These are phyloP conservation scores for Podila clonocystis DNA, from an alignment of 192 early-diverging fungal species.

Conservation along the genomic window DNA sequence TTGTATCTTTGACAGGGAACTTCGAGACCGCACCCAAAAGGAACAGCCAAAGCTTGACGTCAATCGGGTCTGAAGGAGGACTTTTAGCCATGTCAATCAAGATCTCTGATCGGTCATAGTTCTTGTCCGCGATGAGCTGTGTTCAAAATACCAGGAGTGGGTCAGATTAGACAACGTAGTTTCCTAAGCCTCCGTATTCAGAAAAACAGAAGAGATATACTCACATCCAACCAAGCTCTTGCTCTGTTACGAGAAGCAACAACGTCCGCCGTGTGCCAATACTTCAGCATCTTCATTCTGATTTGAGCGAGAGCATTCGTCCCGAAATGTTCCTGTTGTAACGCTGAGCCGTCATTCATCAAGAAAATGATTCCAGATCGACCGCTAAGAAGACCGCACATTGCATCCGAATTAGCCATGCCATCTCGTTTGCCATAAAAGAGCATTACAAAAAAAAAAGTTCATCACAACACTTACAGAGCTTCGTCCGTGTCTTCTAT, in stretches of 20 bases:
- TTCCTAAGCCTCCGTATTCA: background rate
- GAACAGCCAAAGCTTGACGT: slow-evolving; percentile 11
- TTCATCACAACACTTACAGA: background rate
- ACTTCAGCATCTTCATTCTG: slow-evolving; percentile 8
- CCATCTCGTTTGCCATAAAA: background rate
- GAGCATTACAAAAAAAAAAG: background rate
- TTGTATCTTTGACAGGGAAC: slow-evolving; percentile 12
- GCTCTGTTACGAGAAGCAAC: slow-evolving; percentile 6
- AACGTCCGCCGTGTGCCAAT: slow-evolving; percentile 5
- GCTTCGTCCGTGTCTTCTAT: background rate
- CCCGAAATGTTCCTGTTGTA: slow-evolving; percentile 1
- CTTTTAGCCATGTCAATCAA: slow-evolving; percentile 5
- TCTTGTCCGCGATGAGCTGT: slow-evolving; percentile 14
- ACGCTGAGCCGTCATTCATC: background rate
- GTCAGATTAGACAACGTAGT: slow-evolving; percentile 2
- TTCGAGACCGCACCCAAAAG: slow-evolving; percentile 18
- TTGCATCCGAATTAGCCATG: background rate
- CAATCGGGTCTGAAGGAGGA: slow-evolving; percentile 5
- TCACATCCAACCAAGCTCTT: slow-evolving; percentile 9
- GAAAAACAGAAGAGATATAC: slow-evolving; percentile 4
- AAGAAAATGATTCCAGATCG: slow-evolving; percentile 1
- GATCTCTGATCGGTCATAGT: slow-evolving; percentile 9
- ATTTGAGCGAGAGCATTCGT: slow-evolving; percentile 5
- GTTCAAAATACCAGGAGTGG: background rate
- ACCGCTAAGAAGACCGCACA: background rate